Evolutionary conservation across 2,329 filamentous ascomycete genomes (phyloP), one percentile per base, ranked within the genome.

Genomic region (Fusarium lateritium): DNA sequence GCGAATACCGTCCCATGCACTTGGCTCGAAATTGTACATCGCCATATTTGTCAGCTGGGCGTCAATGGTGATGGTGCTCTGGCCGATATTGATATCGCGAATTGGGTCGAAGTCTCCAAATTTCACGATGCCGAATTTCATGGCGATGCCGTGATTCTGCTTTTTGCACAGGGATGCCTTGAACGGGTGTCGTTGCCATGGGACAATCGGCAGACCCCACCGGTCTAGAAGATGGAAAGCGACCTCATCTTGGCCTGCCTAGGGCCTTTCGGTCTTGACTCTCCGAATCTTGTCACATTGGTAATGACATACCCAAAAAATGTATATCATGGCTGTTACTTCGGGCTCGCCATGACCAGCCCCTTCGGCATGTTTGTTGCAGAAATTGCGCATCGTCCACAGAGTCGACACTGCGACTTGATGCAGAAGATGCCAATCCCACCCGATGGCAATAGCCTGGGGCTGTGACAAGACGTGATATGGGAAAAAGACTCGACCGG

Each of bases 181-280:
- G 4, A 52, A n/a, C 0, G 13, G 15, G 9, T 14, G 26, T 4
- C 2, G 1, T 5, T 22, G 5, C 49, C 49, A 42, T 4, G 49
- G 49, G 0, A 33, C 49, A 2, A 42, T 5, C 2, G 49, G 36
- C 1, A 52, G 9, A 0, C 26, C 3, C 49, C 49, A 42, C 6
- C 38, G 49, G 1, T 52, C 49, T 1, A 52, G 26, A 0, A 52
- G 31, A 1, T 14, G n/a, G 24, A 19, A 52, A 4, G 24, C 7
- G 6, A 52, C 33, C 2, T 52, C 49, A 7, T 40, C n/a, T n/a
- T n/a, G n/a, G n/a, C 24, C 15, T 28, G 13, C n/a, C 6, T 44
- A 6, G 42, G n/a, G n/a, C n/a, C n/a, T n/a, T n/a, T n/a, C n/a
- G n/a, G n/a, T n/a, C 42, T 17, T 44, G 8, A 19, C 22, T 21